Conservation (phyloP, 352 stramenopile genomes). For the Phytophthora capsici region DNA sequence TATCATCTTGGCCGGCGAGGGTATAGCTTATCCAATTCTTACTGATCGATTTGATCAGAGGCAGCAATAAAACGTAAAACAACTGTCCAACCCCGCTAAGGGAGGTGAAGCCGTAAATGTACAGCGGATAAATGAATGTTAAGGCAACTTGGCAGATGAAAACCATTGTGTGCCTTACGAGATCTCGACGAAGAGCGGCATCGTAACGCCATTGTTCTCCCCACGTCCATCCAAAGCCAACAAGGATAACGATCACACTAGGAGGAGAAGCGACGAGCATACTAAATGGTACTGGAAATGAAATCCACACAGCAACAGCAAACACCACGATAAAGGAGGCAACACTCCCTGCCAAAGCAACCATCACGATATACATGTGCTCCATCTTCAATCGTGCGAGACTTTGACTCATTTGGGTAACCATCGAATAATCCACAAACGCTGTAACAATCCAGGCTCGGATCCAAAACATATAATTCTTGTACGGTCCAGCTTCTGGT, state of each 20-base stretch:
- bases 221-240: constrained; percentile 15
- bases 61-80: constrained; percentile 4
- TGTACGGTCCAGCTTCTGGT: constrained; percentile 1
- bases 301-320: constrained; percentile 4
- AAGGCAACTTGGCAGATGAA: constrained; percentile 31
- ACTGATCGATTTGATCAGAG: constrained; percentile 12
- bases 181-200: constrained; percentile 7
- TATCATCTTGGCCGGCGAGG: constrained; percentile 25
- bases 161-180: constrained; percentile 15
- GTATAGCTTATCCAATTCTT: constrained; percentile 34
- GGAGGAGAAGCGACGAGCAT: constrained; percentile 28
- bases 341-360: constrained; percentile 3
- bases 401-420: constrained; percentile 9
- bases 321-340: constrained; percentile 9
- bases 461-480: constrained; percentile 18
- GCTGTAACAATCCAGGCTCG: constrained; percentile 7
- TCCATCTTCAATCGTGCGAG: constrained; percentile 16
- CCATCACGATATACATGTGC: constrained; percentile 2
- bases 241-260: constrained; percentile 12
- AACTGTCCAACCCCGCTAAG: constrained; percentile 7
- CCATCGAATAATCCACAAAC: constrained; percentile 8
- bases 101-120: constrained; percentile 26
- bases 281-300: constrained; percentile 26
- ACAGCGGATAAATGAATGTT: constrained; percentile 36
- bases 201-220: constrained; percentile 10